phyloP scores from a whole-genome alignment of 169 alveolate genomes.

The Besnoitia besnoiti region DNA sequence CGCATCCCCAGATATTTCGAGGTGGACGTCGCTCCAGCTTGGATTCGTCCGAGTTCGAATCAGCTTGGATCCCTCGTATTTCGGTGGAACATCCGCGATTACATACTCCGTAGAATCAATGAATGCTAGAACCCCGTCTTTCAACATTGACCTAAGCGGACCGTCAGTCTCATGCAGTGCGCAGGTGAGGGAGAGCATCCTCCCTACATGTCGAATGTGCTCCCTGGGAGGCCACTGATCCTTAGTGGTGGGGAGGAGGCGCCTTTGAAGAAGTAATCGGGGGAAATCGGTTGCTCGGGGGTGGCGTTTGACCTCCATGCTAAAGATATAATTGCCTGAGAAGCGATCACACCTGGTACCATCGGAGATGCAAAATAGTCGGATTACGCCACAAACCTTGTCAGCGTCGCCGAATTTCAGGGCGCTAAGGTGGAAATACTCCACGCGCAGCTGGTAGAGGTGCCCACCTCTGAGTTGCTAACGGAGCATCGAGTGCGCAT shows the following conservation, averaged over 20 bases:
- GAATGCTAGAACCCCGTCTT: constrained; percentile 88
- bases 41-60: constrained; percentile 67
- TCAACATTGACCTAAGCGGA: constrained; percentile 72
- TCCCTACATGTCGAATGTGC: constrained; percentile 76
- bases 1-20: background rate
- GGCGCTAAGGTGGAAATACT: constrained; percentile 75
- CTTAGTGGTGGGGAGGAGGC: constrained; percentile 79
- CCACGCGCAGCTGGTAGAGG: constrained; percentile 70
- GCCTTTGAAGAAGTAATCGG: constrained; percentile 82
- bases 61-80: constrained; percentile 76
- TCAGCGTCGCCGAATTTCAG: constrained; percentile 73
- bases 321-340: constrained; percentile 70
- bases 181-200: background rate
- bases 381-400: background rate
- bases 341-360: background rate
- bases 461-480: constrained; percentile 75
- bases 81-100: constrained; percentile 86
- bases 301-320: constrained; percentile 82
- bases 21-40: background rate
- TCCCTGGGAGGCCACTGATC: constrained; percentile 86
- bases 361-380: background rate
- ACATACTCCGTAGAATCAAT: constrained; percentile 76
- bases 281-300: constrained; percentile 82
- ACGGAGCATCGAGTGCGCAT: constrained; percentile 41
- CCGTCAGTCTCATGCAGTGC: background rate